Evolutionary conservation across 805 yeast genomes (phyloP), one percentile per base, ranked within the genome.

Genomic region (Ogataea nitratoaversa): DNA sequence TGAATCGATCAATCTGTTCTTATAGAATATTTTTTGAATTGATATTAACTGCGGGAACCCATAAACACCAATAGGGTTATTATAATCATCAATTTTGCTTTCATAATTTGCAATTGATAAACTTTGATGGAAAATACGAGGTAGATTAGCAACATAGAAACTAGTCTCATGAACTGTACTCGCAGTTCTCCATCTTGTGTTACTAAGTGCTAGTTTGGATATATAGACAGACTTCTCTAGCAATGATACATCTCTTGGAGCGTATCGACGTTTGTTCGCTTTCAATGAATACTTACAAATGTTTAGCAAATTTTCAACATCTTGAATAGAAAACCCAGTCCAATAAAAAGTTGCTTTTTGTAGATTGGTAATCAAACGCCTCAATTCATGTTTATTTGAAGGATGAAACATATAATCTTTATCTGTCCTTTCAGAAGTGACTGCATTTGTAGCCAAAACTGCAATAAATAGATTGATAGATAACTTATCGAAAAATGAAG

Each of bases 381-480:
- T 62, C 29, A 82, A 57, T 45, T 79, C 80, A 16, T 56, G 57
- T 31, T 76, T 63, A 49, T 80, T 81, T 0, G 72, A 57, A 0
- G 79, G 73, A 63, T 82, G 82, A 53, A 82, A 82, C 86, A 82
- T 79, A 57, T 79, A 82, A 56, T 82, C 89, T 19, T 70, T 66
- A 47, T 76, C 90, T 4, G 66, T 70, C 36, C 88, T 60, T 52
- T 82, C 87, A 0, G 88, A 81, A 5, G 87, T 76, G 3, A 82
- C 83, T 0, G 89, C 86, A 63, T 82, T 82, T 3, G 79, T 78
- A 1, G 87, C 85, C 33, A 82, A 62, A 1, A 82, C 85, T 0
- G 86, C 76, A 7, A 77, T 72, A 52, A 82, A 82, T 8, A 82
- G 59, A 53, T 82, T 82, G 16, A 82, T 67, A 0, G 87, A 72